A percentile compares a stretch with the other conserved stretches of the same genome.
Conservation (phyloP, 805 yeast species). For the Wickerhamomyces sydowiorum region DNA sequence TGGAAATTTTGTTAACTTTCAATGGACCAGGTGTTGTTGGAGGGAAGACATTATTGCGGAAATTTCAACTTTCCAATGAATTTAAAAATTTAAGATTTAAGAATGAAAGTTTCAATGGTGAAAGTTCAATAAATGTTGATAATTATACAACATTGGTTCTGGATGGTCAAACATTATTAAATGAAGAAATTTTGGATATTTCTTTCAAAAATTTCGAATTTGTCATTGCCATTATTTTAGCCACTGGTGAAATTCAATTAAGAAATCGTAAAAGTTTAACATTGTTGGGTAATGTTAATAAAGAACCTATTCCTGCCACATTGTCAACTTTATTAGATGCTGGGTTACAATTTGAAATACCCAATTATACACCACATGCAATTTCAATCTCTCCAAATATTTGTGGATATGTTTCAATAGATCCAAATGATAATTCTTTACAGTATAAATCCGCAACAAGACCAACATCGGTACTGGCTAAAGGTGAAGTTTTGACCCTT, state of each 20-base stretch:
- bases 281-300: conserved; percentile 2
- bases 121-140: conserved; percentile 11
- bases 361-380: conserved; percentile 27
- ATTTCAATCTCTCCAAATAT: conserved; percentile 46
- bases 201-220: conserved; percentile 33
- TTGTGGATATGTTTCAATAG: conserved; percentile 33
- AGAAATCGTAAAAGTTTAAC: conserved; percentile 33
- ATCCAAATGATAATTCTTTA: conserved; percentile 17
- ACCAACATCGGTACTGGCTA: neutral
- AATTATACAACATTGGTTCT: conserved; percentile 10
- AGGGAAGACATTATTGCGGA: conserved; percentile 16
- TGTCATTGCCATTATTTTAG: conserved; percentile 32
- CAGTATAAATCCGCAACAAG: conserved; percentile 1
- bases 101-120: conserved; percentile 11
- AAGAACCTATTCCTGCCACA: conserved; percentile 22
- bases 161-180: conserved; percentile 12
- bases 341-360: conserved; percentile 45
- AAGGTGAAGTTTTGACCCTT: conserved; percentile 22
- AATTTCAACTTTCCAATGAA: conserved; percentile 18
- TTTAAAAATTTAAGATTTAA: conserved; percentile 17
- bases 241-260: conserved; percentile 40
- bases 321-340: conserved; percentile 43
- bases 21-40: conserved; percentile 15
- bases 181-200: conserved; percentile 25
- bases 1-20: conserved; percentile 43